These are phyloP conservation scores for Flagelloscypha sp. DNA, from an alignment of 768 basidiomycete species.

Conservation along the genomic window DNA sequence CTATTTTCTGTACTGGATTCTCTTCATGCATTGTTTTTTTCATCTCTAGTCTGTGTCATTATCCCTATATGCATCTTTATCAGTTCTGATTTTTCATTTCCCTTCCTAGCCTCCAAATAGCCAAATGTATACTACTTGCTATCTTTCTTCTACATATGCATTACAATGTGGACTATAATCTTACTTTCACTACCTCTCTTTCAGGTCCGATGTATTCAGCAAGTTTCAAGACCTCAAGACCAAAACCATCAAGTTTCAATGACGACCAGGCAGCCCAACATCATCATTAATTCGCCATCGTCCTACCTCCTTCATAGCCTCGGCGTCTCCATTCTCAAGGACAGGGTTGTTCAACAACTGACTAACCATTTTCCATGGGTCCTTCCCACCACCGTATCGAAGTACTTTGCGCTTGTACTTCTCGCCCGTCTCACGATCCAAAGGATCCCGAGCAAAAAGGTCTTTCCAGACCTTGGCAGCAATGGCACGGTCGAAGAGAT, in stretches of 20 bases:
- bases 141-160: too few relatives aligned
- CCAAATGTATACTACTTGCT: background rate
- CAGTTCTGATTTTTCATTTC: too few relatives aligned
- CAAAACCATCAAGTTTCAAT: too few relatives aligned
- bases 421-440: slow-evolving; percentile 72
- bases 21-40: too few relatives aligned
- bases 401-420: slow-evolving; percentile 71
- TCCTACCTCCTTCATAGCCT: slow-evolving; percentile 87
- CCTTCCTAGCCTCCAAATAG: too few relatives aligned
- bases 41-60: too few relatives aligned
- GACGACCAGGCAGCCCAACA: slow-evolving; percentile 48
- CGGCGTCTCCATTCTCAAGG: slow-evolving; percentile 63
- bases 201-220: too few relatives aligned
- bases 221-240: too few relatives aligned
- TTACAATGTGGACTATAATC: background rate
- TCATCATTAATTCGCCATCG: slow-evolving; percentile 81
- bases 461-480: slow-evolving; percentile 84
- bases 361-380: slow-evolving; percentile 92
- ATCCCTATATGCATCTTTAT: too few relatives aligned
- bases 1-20: too few relatives aligned
- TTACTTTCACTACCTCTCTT: too few relatives aligned
- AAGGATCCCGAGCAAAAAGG: slow-evolving; percentile 60
- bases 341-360: slow-evolving; percentile 54
- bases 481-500: slow-evolving; percentile 93
- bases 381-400: slow-evolving; percentile 77